These are phyloP conservation scores for Phoenix roebelenii DNA, from an alignment of 176 grass and related monocot genomes.

Conservation along the genomic window DNA sequence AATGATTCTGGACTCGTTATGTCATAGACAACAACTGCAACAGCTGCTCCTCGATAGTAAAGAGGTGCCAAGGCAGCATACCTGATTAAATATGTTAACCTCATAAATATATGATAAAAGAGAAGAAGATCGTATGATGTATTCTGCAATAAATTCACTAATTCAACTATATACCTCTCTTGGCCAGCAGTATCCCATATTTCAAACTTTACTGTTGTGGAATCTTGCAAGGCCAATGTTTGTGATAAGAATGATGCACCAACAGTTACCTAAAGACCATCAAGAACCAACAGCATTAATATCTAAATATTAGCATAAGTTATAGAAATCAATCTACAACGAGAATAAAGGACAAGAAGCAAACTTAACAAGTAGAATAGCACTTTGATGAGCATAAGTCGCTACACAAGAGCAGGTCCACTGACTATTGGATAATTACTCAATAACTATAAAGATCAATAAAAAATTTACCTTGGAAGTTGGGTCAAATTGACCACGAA, in stretches of 20 bases:
- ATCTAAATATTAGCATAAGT: slow-evolving; percentile 1
- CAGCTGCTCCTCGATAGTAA: slow-evolving; percentile 92
- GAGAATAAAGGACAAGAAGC: not conserved
- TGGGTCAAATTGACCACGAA: slow-evolving; percentile 90
- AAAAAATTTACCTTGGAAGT: slow-evolving; percentile 72
- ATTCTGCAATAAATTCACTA: not conserved
- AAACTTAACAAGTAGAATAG: slow-evolving; percentile 11
- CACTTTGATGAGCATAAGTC: too few species aligned
- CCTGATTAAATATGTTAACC: slow-evolving; percentile 32
- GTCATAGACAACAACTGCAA: slow-evolving; percentile 84
- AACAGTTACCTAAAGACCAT: slow-evolving; percentile 63
- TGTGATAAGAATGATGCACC: slow-evolving; percentile 94
- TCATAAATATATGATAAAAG: too few species aligned
- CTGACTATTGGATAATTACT: too few species aligned
- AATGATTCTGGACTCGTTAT: slow-evolving; percentile 96
- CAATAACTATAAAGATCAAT: not conserved
- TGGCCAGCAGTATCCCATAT: slow-evolving; percentile 98
- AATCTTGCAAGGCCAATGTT: slow-evolving; percentile 90
- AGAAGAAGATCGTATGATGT: too few species aligned
- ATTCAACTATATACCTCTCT: slow-evolving; percentile 53
- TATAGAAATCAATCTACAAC: too few species aligned
- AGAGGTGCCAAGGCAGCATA: slow-evolving; percentile 94
- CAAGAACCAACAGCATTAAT: slow-evolving; percentile 18
- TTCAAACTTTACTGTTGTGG: slow-evolving; percentile 85
- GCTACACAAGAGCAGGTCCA: too few species aligned